Evolutionary conservation across 805 yeast genomes (phyloP).

Genomic region (Zygosaccharomyces siamensis): DNA sequence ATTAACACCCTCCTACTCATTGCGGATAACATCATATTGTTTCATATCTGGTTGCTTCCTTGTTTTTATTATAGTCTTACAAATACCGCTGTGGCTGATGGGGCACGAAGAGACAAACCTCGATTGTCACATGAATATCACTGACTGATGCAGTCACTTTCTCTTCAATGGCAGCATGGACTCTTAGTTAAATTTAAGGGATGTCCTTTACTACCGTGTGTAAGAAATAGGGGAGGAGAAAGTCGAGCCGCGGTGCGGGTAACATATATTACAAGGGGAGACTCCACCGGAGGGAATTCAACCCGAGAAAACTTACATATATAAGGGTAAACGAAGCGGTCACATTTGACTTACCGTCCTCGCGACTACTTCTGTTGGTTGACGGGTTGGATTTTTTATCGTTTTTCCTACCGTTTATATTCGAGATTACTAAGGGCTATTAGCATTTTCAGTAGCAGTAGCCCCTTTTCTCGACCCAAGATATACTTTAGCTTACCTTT

Average conservation of each 20-base stretch:
- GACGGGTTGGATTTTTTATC: background rate
- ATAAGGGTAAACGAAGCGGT: background rate
- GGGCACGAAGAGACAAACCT: background rate
- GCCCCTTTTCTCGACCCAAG: background rate
- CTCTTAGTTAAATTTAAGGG: background rate
- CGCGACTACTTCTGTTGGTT: no score
- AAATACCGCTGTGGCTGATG: background rate
- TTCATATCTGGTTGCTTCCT: background rate
- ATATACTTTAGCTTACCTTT: background rate
- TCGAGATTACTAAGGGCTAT: background rate
- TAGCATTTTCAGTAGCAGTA: background rate
- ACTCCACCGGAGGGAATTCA: background rate
- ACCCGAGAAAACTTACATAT: background rate
- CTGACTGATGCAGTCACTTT: background rate
- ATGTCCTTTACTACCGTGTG: background rate
- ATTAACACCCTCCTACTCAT: no score
- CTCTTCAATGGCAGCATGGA: background rate
- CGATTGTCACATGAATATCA: background rate
- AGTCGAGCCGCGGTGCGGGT: conserved; percentile 6
- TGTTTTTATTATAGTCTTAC: background rate
- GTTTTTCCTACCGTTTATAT: background rate
- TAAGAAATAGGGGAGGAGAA: conserved; percentile 2
- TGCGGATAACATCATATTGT: background rate
- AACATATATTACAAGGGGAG: background rate
- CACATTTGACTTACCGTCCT: background rate